These are phyloP conservation scores for Astrothelium subdiscretum DNA, from an alignment of 495 filamentous ascomycete genomes.

Conservation along the genomic window DNA sequence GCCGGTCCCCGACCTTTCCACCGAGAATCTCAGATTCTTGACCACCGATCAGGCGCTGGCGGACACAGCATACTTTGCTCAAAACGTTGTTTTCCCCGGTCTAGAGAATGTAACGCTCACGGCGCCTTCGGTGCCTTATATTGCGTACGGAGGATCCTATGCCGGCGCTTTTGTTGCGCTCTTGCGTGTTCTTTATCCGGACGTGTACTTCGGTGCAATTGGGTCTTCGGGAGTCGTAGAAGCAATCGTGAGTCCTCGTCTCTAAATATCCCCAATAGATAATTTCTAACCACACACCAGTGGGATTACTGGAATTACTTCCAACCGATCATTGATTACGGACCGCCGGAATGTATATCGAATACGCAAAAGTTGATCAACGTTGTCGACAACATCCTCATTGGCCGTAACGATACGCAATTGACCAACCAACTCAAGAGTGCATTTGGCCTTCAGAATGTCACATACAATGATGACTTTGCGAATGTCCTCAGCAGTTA, in stretches of 20 bases:
- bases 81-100: constrained; percentile 52
- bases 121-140: constrained; percentile 46
- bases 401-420: constrained; percentile 34
- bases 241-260: constrained; percentile 35
- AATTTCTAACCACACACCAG: background rate
- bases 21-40: constrained; percentile 57
- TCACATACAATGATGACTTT: constrained; percentile 52
- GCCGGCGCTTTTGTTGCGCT: constrained; percentile 63
- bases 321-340: constrained; percentile 50
- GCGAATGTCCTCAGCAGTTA: constrained; percentile 40
- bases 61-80: constrained; percentile 60
- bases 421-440: constrained; percentile 44
- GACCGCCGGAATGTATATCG: constrained; percentile 41
- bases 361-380: constrained; percentile 46
- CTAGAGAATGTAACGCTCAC: constrained; percentile 51
- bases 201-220: constrained; percentile 57
- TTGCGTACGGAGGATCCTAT: constrained; percentile 66
- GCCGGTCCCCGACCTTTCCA: constrained; percentile 46
- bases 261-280: background rate
- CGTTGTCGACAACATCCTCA: constrained; percentile 55
- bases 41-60: constrained; percentile 65
- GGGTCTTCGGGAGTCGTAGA: constrained; percentile 59
- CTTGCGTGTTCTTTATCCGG: constrained; percentile 54
- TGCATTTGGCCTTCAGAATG: constrained; percentile 44
- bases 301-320: constrained; percentile 63